These are phyloP conservation scores for Patellaria atrata DNA, from an alignment of 495 filamentous ascomycete species.

Conservation along the genomic window DNA sequence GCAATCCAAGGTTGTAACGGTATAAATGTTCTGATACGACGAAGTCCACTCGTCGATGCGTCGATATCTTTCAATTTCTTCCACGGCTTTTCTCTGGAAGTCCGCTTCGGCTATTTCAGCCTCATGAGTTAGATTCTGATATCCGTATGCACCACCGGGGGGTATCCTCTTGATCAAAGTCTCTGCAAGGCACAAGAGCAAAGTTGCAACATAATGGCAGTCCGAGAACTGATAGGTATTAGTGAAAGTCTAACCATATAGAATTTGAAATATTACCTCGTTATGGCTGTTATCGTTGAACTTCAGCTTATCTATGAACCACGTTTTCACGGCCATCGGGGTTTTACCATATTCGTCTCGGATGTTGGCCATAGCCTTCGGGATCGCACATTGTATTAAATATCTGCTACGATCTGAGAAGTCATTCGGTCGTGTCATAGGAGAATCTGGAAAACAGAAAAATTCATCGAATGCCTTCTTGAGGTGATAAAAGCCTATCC, in stretches of 20 bases:
- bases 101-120: slow-evolving; percentile 29
- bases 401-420: slow-evolving; percentile 76
- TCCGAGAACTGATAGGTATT: slow-evolving; percentile 34
- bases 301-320: slow-evolving; percentile 73
- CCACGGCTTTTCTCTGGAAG: slow-evolving; percentile 55
- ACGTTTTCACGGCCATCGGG: slow-evolving; percentile 57
- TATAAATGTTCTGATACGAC: slow-evolving; percentile 84
- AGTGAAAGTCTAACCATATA: slow-evolving; percentile 6
- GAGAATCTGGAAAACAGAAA: slow-evolving; percentile 63
- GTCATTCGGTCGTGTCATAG: slow-evolving; percentile 73
- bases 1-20: slow-evolving; percentile 67
- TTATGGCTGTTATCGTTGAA: slow-evolving; percentile 92
- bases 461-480: slow-evolving; percentile 71
- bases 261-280: slow-evolving; percentile 30
- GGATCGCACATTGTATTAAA: slow-evolving; percentile 65
- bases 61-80: slow-evolving; percentile 78
- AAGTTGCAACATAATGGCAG: slow-evolving; percentile 64
- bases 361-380: slow-evolving; percentile 61
- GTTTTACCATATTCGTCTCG: slow-evolving; percentile 62
- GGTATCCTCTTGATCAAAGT: slow-evolving; percentile 34
- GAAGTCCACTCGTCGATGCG: slow-evolving; percentile 89
- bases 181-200: slow-evolving; percentile 68
- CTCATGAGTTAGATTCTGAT: slow-evolving; percentile 42
- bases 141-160: slow-evolving; percentile 30
- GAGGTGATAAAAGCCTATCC: slow-evolving; percentile 73